Evolutionary conservation across 2,329 filamentous ascomycete species (phyloP).

Genomic region (Cordyceps cateniannulata): DNA sequence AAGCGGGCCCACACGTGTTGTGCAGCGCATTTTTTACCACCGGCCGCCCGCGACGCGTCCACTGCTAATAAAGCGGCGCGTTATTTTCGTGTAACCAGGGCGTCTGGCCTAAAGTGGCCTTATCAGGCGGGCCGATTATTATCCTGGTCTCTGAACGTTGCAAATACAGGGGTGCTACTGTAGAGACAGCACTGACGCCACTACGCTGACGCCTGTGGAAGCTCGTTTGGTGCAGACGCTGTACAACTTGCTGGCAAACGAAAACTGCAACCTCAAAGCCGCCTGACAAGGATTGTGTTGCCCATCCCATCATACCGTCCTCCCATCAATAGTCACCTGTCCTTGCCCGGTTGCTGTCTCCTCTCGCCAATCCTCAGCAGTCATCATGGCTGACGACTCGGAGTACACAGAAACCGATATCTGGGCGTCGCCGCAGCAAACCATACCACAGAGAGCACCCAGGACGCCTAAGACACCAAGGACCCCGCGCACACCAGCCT

Average conservation of each 20-base stretch:
- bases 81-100: slow-evolving; percentile 12
- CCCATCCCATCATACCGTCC: neutral
- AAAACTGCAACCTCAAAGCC: neutral
- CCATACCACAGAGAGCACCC: slow-evolving; percentile 26
- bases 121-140: neutral
- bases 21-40: neutral
- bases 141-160: neutral
- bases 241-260: neutral
- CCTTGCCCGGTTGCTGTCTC: neutral
- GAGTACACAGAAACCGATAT: slow-evolving; percentile 43
- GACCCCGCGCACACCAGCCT: slow-evolving; percentile 39
- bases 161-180: neutral
- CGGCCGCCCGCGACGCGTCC: slow-evolving; percentile 6
- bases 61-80: neutral
- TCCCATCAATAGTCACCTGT: neutral
- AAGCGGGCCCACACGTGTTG: neutral
- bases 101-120: slow-evolving; percentile 3
- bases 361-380: neutral
- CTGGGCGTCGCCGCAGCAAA: slow-evolving; percentile 38
- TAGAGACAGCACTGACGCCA: too few species aligned
- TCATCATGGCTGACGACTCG: slow-evolving; percentile 37
- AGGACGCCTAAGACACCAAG: slow-evolving; percentile 42
- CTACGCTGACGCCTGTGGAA: neutral
- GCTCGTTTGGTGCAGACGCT: neutral
- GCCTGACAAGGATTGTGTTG: neutral